Evolutionary conservation across 495 filamentous ascomycete species (phyloP), one percentile per base, ranked within the genome.

Genomic region (Podospora anserina): DNA sequence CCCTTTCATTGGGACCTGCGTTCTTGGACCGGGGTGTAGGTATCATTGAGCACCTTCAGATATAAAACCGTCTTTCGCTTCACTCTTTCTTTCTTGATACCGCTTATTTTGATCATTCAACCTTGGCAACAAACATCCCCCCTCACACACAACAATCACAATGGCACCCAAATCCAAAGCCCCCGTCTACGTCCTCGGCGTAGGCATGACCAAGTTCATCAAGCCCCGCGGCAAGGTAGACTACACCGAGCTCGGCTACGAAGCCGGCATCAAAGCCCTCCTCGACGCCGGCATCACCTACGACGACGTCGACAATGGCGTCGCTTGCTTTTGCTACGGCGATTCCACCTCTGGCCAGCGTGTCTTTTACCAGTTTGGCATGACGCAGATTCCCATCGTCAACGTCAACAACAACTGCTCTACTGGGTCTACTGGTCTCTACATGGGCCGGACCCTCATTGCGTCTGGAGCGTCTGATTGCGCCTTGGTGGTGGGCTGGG

Each of bases 331-430:
- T 78, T 94, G 92, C 82, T 99, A 96, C 76, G 95, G 93, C 72
- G 95, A 98, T 81, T 92, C 88, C 64, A 97, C 95, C 60, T 94
- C 91, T 74, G 95, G 95, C 28, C 95, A 99, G 84, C 89, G 95
- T 61, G 93, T 97, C 70, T 97, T 99, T 83, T 99, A 99, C 79
- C 95, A 99, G 81, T 97, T 98, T 78, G 95, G 95, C 78, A 93
- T 98, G 88, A 97, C 92, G 39, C 84, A 90, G 73, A 97, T 97
- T 71, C 95, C 95, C 69, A 93, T 97, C 77, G 91, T 94, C 84
- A 97, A 97, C 76, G 92, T 96, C 75, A 97, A 97, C 86, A 99
- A 99, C 84, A 97, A 97, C 82, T 99, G 95, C 85, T 90, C 91
- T 0, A 98, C 95, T 1, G 95, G 95, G 2, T 91, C 88, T 0